These are phyloP conservation scores for Fusarium continuum DNA, from an alignment of 2,329 filamentous ascomycete species.

Conservation along the genomic window DNA sequence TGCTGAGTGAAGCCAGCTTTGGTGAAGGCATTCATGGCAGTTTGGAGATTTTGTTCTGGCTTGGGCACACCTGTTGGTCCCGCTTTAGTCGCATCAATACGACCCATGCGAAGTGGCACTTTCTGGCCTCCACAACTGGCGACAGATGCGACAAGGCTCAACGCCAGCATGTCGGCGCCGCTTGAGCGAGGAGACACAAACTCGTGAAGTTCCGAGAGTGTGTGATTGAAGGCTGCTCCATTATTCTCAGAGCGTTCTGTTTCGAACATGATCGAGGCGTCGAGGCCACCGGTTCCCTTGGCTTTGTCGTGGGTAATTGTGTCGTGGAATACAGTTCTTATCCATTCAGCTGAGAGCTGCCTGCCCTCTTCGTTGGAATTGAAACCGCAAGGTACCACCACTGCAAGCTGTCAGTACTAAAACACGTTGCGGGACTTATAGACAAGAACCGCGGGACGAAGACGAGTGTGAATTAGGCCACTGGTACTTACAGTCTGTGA, in stretches of 20 bases:
- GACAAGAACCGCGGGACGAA: not conserved
- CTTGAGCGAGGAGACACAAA: slow-evolving; percentile 5
- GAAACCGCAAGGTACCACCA: slow-evolving; percentile 5
- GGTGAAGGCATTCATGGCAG: slow-evolving; percentile 44
- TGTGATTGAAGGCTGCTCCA: slow-evolving; percentile 41
- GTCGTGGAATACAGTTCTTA: slow-evolving; percentile 47
- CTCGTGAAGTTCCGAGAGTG: not conserved
- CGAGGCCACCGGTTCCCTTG: slow-evolving; percentile 43
- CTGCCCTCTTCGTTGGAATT: not conserved
- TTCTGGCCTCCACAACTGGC: not conserved
- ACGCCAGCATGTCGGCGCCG: not conserved
- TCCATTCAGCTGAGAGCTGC: slow-evolving; percentile 43
- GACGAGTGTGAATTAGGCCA: not conserved
- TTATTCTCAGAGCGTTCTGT: slow-evolving; percentile 44
- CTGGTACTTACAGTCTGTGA: slow-evolving; percentile 8
- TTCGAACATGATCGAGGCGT: slow-evolving; percentile 47
- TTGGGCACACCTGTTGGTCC: slow-evolving; percentile 46
- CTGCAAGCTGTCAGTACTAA: not conserved
- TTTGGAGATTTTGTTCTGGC: slow-evolving; percentile 43
- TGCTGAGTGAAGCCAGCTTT: slow-evolving; percentile 46
- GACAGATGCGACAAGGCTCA: not conserved
- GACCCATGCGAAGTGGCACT: slow-evolving; percentile 28
- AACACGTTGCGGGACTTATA: no score
- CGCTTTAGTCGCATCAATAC: slow-evolving; percentile 45
- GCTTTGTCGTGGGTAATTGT: slow-evolving; percentile 42